Conservation (phyloP, 768 basidiomycete genomes). For the Suillus subalutaceus region DNA sequence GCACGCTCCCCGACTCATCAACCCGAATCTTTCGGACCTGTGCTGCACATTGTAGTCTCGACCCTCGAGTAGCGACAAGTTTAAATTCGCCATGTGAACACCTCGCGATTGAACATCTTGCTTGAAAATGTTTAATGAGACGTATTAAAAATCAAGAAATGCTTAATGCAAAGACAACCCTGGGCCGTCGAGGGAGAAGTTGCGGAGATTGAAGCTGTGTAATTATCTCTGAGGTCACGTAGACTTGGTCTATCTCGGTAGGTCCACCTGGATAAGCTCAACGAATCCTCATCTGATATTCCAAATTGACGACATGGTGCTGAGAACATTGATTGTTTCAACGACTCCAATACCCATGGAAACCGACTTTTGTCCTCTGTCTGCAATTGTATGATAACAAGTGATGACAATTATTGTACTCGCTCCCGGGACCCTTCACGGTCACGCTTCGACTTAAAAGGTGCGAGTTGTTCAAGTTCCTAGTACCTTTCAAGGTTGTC, state of each 20-base stretch:
- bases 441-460: not conserved
- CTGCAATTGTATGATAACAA: not conserved
- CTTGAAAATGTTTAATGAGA: conserved; percentile 1
- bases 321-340: not conserved
- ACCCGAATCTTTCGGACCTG: not conserved
- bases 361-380: not conserved
- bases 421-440: not conserved
- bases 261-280: not conserved
- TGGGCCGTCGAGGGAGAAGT: not conserved
- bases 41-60: not conserved
- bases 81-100: not conserved
- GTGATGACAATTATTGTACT: not conserved
- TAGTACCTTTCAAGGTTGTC: not conserved
- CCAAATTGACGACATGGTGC: not conserved
- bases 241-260: too few species aligned
- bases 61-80: not conserved
- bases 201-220: not conserved
- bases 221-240: too few species aligned
- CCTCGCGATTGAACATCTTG: not conserved
- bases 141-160: not conserved
- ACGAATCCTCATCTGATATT: not conserved
- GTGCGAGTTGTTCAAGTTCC: not conserved
- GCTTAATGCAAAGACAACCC: not conserved
- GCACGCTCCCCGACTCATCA: not conserved
- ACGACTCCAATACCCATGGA: not conserved